A percentile compares a stretch with the other conserved stretches of the same genome.
phyloP scores from a whole-genome alignment of 1,284 basidiomycete species.

The Cystobasidium slooffiae region DNA sequence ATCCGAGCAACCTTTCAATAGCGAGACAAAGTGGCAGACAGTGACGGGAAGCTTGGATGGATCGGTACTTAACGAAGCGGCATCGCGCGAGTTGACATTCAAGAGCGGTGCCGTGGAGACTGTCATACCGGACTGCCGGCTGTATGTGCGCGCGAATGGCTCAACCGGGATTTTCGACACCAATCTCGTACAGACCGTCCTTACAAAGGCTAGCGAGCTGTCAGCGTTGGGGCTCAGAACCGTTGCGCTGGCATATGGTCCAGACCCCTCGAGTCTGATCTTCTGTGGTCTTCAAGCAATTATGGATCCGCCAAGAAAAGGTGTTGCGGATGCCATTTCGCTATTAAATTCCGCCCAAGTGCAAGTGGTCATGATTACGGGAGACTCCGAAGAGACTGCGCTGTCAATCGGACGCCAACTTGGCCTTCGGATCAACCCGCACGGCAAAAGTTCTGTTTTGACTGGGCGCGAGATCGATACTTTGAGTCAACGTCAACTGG shows the following conservation, averaged over 20 bases:
- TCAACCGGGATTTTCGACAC: constrained; percentile 77
- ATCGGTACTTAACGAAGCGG: constrained; percentile 36
- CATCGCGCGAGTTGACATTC: constrained; percentile 75
- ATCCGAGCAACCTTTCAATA: constrained; percentile 85
- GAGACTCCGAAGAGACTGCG: constrained; percentile 90
- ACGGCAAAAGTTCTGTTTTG: constrained; percentile 61
- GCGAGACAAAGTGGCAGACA: constrained; percentile 90
- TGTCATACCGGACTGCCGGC: constrained; percentile 80
- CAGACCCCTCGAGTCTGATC: constrained; percentile 65
- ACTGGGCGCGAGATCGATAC: constrained; percentile 86
- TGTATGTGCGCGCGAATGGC: constrained; percentile 82
- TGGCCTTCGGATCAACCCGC: constrained; percentile 68
- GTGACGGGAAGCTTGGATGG: constrained; percentile 69
- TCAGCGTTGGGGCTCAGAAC: constrained; percentile 80
- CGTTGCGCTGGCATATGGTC: constrained; percentile 85
- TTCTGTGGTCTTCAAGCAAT: constrained; percentile 94
- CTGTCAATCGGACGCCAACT: constrained; percentile 83
- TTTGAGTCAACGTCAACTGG: constrained; percentile 76
- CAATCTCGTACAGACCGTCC: constrained; percentile 68
- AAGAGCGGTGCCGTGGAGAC: constrained; percentile 91
- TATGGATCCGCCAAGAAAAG: constrained; percentile 90
- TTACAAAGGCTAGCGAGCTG: constrained; percentile 70
- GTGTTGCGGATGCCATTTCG: constrained; percentile 84
- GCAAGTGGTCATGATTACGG: constrained; percentile 97
- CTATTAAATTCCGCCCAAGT: constrained; percentile 82